Conservation (phyloP, 83 land plant genomes). For the Isoetes engelmannii region DNA sequence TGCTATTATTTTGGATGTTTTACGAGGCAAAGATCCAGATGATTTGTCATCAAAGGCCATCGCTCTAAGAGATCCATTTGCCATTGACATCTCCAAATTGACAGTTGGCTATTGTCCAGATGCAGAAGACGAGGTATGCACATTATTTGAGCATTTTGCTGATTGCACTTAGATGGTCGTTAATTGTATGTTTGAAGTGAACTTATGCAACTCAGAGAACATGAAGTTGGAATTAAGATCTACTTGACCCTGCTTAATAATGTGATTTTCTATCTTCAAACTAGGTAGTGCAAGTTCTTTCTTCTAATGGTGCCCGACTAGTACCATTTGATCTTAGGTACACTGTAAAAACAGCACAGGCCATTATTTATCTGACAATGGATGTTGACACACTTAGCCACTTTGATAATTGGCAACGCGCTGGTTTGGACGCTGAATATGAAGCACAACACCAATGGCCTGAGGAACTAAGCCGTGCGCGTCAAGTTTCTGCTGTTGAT, state of each 20-base stretch:
- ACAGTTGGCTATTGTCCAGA: neutral
- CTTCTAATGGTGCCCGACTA: neutral
- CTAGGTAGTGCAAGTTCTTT: neutral
- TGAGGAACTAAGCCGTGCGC: constrained; percentile 3
- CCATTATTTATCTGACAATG: neutral
- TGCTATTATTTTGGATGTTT: neutral
- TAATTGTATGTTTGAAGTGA: neutral
- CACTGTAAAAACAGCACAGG: neutral
- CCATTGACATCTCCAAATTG: too few relatives aligned
- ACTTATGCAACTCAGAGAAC: neutral
- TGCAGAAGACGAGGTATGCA: neutral
- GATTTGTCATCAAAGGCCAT: too few relatives aligned
- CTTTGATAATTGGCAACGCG: constrained; percentile 6
- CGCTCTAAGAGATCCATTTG: too few relatives aligned
- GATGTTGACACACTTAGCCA: neutral
- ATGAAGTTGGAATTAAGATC: too few relatives aligned
- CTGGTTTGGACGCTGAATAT: constrained; percentile 1
- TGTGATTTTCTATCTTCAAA: neutral
- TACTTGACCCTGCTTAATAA: too few relatives aligned
- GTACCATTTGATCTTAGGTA: constrained; percentile 6
- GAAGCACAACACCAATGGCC: constrained; percentile 10
- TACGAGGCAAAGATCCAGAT: too few relatives aligned
- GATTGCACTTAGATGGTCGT: neutral
- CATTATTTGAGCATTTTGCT: neutral
- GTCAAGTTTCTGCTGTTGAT: constrained; percentile 8